Evolutionary conservation across 2,329 filamentous ascomycete genomes (phyloP).

Genomic region (Graphiopsis chlorocephala): DNA sequence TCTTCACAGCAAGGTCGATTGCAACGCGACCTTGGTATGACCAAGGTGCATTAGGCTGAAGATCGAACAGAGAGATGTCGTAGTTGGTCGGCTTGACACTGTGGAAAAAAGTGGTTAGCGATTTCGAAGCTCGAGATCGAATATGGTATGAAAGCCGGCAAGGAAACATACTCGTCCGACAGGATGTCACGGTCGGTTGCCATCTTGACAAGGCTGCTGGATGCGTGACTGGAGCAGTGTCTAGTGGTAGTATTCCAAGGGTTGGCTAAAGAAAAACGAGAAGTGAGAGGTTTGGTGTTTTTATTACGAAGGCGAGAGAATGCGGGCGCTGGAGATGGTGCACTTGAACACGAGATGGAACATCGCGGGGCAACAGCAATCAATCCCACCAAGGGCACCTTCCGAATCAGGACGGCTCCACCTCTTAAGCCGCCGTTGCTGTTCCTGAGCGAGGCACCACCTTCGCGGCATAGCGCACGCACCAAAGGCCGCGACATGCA

Average conservation of each 20-base stretch:
- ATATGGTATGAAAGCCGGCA: not conserved
- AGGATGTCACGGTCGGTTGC: slow-evolving; percentile 48
- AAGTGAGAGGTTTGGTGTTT: not conserved
- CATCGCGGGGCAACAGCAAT: slow-evolving; percentile 3
- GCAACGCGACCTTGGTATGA: slow-evolving; percentile 81
- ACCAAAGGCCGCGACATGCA: slow-evolving; percentile 1
- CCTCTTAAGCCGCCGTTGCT: not conserved
- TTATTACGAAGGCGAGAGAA: not conserved
- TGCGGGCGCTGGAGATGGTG: not conserved
- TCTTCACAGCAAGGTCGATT: slow-evolving; percentile 71
- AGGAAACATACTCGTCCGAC: slow-evolving; percentile 38
- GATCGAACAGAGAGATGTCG: slow-evolving; percentile 72
- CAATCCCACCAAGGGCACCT: slow-evolving; percentile 1
- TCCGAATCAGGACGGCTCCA: not conserved
- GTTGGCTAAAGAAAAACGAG: not conserved
- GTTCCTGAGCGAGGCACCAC: not conserved
- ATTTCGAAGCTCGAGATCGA: not conserved
- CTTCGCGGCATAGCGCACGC: not conserved
- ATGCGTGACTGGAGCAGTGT: slow-evolving; percentile 32
- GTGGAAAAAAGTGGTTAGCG: not conserved
- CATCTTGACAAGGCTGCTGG: slow-evolving; percentile 39
- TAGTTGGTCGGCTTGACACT: slow-evolving; percentile 85
- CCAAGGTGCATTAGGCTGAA: slow-evolving; percentile 71
- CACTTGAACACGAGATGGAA: not conserved
- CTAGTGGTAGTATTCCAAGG: slow-evolving; percentile 15